phyloP scores from a whole-genome alignment of 306 rosid species.

The Corylus americana region DNA sequence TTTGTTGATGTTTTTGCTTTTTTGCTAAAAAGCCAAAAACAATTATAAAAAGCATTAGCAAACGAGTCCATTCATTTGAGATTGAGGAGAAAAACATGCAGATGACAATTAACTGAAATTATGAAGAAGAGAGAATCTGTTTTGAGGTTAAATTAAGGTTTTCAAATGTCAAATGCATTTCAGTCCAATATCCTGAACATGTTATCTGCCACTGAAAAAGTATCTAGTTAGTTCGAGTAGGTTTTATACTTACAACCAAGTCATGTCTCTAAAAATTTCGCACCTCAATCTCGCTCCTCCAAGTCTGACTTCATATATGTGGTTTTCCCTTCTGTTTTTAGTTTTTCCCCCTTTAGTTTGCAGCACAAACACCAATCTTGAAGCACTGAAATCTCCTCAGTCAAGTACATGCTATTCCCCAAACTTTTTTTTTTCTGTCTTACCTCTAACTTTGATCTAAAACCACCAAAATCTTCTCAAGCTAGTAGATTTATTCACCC shows the following conservation, averaged over 20 bases:
- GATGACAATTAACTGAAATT: neutral
- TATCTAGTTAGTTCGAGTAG: neutral
- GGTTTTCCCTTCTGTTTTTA: neutral
- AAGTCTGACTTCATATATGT: neutral
- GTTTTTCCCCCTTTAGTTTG: neutral
- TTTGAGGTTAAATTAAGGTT: neutral
- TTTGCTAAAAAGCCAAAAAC: too few species aligned
- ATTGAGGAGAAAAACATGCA: neutral
- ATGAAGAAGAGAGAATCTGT: neutral
- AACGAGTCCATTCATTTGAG: too few species aligned
- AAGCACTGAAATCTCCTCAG: neutral
- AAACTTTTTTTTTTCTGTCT: neutral
- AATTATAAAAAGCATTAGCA: too few species aligned
- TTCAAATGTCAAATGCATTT: neutral
- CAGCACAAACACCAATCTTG: neutral
- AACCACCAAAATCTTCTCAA: neutral
- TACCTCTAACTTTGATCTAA: neutral
- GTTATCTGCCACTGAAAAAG: neutral
- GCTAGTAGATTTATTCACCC: neutral
- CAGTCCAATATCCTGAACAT: neutral
- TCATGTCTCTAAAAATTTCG: neutral
- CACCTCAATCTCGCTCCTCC: neutral
- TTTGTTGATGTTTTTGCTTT: too few species aligned
- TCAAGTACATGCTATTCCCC: neutral
- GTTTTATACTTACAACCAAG: neutral